Evolutionary conservation across 2,329 filamentous ascomycete species (phyloP).

Genomic region (Hymenoscyphus albidus): DNA sequence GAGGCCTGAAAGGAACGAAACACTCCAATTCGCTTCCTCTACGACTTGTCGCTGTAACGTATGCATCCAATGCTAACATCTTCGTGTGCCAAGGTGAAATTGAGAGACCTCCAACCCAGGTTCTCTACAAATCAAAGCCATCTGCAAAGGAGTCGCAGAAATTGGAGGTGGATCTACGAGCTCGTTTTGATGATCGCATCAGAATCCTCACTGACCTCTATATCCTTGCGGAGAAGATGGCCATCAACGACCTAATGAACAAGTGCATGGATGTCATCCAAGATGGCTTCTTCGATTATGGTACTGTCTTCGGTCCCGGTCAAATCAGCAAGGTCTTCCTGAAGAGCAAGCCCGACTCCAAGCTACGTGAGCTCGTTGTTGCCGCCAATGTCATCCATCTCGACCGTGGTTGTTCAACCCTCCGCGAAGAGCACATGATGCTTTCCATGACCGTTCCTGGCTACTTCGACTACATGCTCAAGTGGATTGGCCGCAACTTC

Average conservation of each 20-base stretch:
- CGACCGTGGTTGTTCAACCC: conserved; percentile 18
- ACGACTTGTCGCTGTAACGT: not conserved
- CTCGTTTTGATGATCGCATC: not conserved
- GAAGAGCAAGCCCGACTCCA: conserved; percentile 7
- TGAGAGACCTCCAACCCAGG: not conserved
- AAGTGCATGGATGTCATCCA: conserved; percentile 22
- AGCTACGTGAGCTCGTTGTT: conserved; percentile 21
- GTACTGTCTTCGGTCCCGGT: conserved; percentile 17
- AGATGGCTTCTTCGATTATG: conserved; percentile 20
- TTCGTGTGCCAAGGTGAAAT: not conserved
- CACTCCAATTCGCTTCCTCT: not conserved
- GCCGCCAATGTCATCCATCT: conserved; percentile 20
- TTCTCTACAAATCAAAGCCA: not conserved
- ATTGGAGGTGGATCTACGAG: not conserved
- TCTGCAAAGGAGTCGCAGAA: not conserved
- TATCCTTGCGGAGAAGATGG: conserved; percentile 17
- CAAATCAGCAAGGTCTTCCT: conserved; percentile 11
- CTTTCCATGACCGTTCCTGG: conserved; percentile 6
- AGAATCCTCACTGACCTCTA: conserved; percentile 18
- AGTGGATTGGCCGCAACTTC: conserved; percentile 22
- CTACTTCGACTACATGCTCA: conserved; percentile 21
- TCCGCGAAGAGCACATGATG: conserved; percentile 18
- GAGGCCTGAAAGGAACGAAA: not conserved
- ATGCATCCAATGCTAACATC: not conserved
- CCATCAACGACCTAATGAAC: conserved; percentile 19